Evolutionary conservation across 192 early-diverging fungal genomes (phyloP).

Genomic region (Spinellus fusiger): DNA sequence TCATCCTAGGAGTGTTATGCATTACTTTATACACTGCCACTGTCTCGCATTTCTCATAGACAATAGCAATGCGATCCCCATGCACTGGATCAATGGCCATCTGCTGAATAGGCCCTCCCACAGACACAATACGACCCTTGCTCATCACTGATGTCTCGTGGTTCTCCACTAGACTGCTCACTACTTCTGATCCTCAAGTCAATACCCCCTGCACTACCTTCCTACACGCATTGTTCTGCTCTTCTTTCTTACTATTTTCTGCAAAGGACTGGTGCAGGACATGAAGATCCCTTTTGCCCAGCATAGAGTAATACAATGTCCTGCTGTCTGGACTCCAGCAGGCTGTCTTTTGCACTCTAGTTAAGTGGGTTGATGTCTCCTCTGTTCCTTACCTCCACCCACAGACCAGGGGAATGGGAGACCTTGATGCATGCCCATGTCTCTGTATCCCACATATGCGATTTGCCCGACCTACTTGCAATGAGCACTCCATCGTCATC

Average conservation of each 20-base stretch:
- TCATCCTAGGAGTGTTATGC: slow-evolving; percentile 18
- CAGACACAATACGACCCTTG: neutral
- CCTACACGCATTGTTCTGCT: too few species aligned
- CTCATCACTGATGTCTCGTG: neutral
- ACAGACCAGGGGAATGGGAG: slow-evolving; percentile 25
- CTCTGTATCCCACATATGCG: slow-evolving; percentile 48
- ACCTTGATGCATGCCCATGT: slow-evolving; percentile 32
- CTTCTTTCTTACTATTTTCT: slow-evolving; percentile 5
- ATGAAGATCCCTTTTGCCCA: slow-evolving; percentile 33
- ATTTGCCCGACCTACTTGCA: slow-evolving; percentile 15
- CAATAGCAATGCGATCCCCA: slow-evolving; percentile 47
- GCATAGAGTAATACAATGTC: slow-evolving; percentile 49
- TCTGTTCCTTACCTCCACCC: slow-evolving; percentile 27
- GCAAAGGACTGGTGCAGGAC: slow-evolving; percentile 26
- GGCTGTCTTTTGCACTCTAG: slow-evolving; percentile 31
- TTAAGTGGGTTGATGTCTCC: neutral
- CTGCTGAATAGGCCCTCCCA: slow-evolving; percentile 45
- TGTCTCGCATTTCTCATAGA: slow-evolving; percentile 42
- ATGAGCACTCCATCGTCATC: neutral
- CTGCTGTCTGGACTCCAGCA: slow-evolving; percentile 57
- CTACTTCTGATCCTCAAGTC: too few species aligned
- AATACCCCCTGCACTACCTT: too few species aligned
- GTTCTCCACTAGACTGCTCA: too few species aligned
- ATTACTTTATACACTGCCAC: slow-evolving; percentile 37
- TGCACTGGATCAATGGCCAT: slow-evolving; percentile 41